Conservation (phyloP, 768 basidiomycete species). For the Mycena rosella region DNA sequence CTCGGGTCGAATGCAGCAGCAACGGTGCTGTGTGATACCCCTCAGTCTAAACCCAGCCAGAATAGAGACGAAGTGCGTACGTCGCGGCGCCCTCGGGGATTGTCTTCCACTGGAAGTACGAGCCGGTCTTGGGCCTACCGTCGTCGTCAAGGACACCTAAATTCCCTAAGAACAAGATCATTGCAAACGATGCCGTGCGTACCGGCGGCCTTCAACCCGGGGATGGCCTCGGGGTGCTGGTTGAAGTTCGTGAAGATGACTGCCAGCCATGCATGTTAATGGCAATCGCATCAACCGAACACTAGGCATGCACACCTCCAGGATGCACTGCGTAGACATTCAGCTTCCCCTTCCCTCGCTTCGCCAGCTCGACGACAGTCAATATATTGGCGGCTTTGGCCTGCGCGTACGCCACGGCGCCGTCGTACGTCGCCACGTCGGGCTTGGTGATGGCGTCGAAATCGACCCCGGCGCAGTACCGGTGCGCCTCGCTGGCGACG, state of each 20-base stretch:
- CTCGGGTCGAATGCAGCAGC: slow-evolving; percentile 21
- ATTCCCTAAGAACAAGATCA: not conserved
- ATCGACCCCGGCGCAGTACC: not conserved
- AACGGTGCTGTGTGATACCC: slow-evolving; percentile 8
- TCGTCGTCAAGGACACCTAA: not conserved
- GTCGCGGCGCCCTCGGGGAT: slow-evolving; percentile 26
- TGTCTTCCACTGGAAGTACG: slow-evolving; percentile 13
- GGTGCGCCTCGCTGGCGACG: slow-evolving; percentile 8
- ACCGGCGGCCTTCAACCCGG: not conserved
- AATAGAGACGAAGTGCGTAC: not conserved
- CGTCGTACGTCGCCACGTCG: not conserved
- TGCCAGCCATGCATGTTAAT: not conserved
- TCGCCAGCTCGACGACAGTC: not conserved
- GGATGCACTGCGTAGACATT: slow-evolving; percentile 13
- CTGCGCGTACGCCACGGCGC: not conserved
- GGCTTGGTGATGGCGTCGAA: not conserved
- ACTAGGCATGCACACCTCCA: slow-evolving; percentile 15
- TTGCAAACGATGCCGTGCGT: not conserved
- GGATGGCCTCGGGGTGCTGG: slow-evolving; percentile 5
- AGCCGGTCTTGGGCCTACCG: not conserved
- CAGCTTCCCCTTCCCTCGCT: slow-evolving; percentile 1
- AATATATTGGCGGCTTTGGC: slow-evolving; percentile 22
- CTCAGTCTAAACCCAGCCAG: not conserved
- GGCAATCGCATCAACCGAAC: not conserved
- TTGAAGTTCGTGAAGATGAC: slow-evolving; percentile 24